Percentiles rank a stretch among this genome's conserved stretches.
Conservation (phyloP, 75 land plant species). For the Pinus taeda region DNA sequence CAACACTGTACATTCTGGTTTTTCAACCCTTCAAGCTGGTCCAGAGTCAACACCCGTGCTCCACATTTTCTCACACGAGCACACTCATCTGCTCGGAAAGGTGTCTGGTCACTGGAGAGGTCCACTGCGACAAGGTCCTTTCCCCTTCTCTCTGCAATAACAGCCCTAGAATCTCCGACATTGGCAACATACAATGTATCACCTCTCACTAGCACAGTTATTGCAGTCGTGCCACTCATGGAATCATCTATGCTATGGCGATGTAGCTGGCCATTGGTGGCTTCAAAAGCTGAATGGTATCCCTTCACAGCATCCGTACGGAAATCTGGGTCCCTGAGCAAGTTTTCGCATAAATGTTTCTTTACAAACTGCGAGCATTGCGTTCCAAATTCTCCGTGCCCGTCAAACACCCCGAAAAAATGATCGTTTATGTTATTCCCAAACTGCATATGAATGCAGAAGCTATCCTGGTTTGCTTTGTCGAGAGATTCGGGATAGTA, state of each 20-base stretch:
- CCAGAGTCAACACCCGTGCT: conserved; percentile 86
- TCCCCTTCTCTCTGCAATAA: conserved; percentile 74
- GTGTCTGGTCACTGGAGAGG: conserved; percentile 91
- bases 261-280: conserved; percentile 72
- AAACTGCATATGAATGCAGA: conserved; percentile 67
- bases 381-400: conserved; percentile 86
- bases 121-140: conserved; percentile 69
- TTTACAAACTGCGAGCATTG: conserved; percentile 87
- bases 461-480: conserved; percentile 87
- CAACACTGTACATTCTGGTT: conserved; percentile 81
- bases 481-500: conserved; percentile 81
- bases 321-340: conserved; percentile 47
- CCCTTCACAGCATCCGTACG: conserved; percentile 54
- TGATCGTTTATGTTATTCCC: conserved; percentile 62
- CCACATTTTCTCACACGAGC: conserved; percentile 88
- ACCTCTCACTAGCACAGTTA: conserved; percentile 70
- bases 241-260: conserved; percentile 53
- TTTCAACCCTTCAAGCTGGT: conserved; percentile 94
- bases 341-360: conserved; percentile 65
- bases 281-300: conserved; percentile 53
- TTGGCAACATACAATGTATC: conserved; percentile 74
- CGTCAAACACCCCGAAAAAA: conserved; percentile 89
- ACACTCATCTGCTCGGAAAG: conserved; percentile 86
- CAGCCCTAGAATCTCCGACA: conserved; percentile 95
- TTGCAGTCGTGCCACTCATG: conserved; percentile 89